These are phyloP conservation scores for Beverwykella pulmonaria DNA, from an alignment of 495 filamentous ascomycete genomes.

Conservation along the genomic window DNA sequence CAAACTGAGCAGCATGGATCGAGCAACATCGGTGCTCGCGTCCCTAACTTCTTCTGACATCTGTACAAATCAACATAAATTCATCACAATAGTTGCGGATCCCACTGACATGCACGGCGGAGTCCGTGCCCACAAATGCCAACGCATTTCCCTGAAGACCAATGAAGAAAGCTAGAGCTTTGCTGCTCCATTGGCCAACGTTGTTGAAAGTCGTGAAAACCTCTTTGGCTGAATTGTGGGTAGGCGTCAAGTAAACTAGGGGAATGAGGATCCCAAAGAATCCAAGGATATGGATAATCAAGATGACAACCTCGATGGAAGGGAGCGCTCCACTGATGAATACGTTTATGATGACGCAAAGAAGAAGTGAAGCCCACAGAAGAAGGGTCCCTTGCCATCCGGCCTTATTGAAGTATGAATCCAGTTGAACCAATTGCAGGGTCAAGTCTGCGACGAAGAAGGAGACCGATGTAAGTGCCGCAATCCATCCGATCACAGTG, in stretches of 20 bases:
- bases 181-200: slow-evolving; percentile 57
- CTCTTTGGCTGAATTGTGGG: slow-evolving; percentile 49
- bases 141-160: slow-evolving; percentile 57
- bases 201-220: slow-evolving; percentile 60
- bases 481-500: slow-evolving; percentile 63
- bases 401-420: slow-evolving; percentile 50
- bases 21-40: slow-evolving; percentile 6
- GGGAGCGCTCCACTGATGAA: slow-evolving; percentile 58
- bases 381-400: slow-evolving; percentile 64
- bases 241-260: slow-evolving; percentile 56
- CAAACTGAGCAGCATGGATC: slow-evolving; percentile 7
- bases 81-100: background rate
- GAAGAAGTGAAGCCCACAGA: slow-evolving; percentile 53
- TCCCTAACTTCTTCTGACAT: slow-evolving; percentile 26
- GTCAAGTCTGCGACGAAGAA: slow-evolving; percentile 61
- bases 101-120: slow-evolving; percentile 47
- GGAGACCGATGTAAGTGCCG: slow-evolving; percentile 55
- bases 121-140: slow-evolving; percentile 45
- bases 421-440: slow-evolving; percentile 59
- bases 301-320: slow-evolving; percentile 58
- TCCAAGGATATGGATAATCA: slow-evolving; percentile 64
- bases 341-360: slow-evolving; percentile 61
- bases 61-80: background rate
- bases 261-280: slow-evolving; percentile 66
- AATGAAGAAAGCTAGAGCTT: slow-evolving; percentile 58